Percentiles rank a stretch among this genome's conserved stretches.
Evolutionary conservation across 768 basidiomycete species (phyloP).

Genomic region (Leccinum rimulosum): DNA sequence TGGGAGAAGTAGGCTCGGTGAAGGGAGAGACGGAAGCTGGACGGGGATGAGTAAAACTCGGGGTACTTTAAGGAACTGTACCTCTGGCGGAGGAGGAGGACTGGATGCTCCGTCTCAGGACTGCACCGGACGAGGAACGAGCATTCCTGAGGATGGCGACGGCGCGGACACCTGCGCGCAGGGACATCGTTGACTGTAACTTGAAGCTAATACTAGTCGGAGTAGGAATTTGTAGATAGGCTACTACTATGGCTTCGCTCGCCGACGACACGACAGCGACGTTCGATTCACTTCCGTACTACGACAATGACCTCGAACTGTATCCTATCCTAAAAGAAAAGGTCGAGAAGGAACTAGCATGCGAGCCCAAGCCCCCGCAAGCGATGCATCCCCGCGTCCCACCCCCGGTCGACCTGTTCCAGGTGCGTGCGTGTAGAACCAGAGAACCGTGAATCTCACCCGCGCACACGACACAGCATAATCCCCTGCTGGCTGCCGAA

Average conservation of each 20-base stretch:
- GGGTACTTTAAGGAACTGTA: conserved; percentile 16
- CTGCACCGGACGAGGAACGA: conserved; percentile 26
- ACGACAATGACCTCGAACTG: conserved; percentile 87
- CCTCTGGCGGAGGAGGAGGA: conserved; percentile 49
- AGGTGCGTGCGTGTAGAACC: conserved; percentile 41
- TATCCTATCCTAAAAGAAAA: conserved; percentile 68
- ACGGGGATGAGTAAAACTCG: conserved; percentile 10
- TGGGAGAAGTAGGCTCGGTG: conserved; percentile 83
- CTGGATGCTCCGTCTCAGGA: conserved; percentile 44
- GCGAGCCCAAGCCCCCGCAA: conserved; percentile 60
- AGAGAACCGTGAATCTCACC: background rate
- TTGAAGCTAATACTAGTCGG: conserved; percentile 15
- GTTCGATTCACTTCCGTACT: conserved; percentile 90
- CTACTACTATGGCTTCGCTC: conserved; percentile 27
- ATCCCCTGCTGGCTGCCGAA: conserved; percentile 69
- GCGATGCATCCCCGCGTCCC: conserved; percentile 70
- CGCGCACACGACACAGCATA: conserved; percentile 43
- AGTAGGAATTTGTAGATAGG: conserved; percentile 24
- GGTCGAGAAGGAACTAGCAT: conserved; percentile 73
- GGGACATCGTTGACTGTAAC: conserved; percentile 35
- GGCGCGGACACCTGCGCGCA: conserved; percentile 44
- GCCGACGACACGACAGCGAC: conserved; percentile 29
- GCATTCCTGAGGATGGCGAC: conserved; percentile 42
- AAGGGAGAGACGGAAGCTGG: conserved; percentile 77
- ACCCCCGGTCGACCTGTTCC: conserved; percentile 62